These are phyloP conservation scores for Eimeria praecox DNA, from an alignment of 169 alveolate species.

Conservation along the genomic window DNA sequence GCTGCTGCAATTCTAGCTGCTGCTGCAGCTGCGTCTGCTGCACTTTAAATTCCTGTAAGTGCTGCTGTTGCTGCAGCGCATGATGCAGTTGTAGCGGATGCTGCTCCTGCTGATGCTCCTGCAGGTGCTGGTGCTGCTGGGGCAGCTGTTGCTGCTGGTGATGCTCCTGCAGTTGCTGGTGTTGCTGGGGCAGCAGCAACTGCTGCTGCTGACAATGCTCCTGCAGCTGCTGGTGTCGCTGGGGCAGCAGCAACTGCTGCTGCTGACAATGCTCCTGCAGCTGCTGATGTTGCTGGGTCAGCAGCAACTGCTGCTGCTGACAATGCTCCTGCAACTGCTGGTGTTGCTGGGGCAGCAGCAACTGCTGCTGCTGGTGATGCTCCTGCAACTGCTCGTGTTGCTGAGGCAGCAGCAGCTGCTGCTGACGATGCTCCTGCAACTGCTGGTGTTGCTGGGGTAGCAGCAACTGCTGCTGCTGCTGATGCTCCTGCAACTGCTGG, in stretches of 20 bases:
- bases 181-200: background rate
- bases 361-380: background rate
- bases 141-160: conserved; percentile 2
- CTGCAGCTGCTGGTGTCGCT: background rate
- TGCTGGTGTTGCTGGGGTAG: background rate
- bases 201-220: background rate
- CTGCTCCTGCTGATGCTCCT: background rate
- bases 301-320: background rate
- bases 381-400: background rate
- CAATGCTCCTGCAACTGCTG: background rate
- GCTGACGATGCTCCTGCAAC: background rate
- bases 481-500: background rate
- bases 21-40: background rate
- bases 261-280: background rate
- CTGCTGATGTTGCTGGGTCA: background rate
- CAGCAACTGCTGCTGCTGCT: background rate
- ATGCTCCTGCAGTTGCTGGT: conserved; percentile 4
- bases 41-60: background rate
- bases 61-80: background rate
- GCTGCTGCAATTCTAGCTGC: background rate
- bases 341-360: background rate
- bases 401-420: background rate
- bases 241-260: background rate
- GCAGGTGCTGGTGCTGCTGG: background rate
- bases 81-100: background rate